Conservation (phyloP, 352 stramenopile species). For the Phytophthora ramorum region DNA sequence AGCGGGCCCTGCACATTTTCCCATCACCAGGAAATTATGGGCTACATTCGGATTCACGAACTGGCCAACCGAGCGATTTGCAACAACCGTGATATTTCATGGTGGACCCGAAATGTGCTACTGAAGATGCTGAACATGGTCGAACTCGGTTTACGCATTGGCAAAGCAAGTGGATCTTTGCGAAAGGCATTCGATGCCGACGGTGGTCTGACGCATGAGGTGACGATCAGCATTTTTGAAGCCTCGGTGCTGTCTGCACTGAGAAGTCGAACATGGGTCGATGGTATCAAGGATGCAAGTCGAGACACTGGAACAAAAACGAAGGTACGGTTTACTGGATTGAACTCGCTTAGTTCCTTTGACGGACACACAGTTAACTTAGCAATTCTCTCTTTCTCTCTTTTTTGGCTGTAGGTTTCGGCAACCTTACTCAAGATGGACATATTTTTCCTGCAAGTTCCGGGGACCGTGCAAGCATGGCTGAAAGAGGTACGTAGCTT, state of each 20-base stretch:
- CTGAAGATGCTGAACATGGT: slow-evolving; percentile 57
- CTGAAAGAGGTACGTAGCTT: slow-evolving; percentile 47
- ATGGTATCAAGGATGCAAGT: slow-evolving; percentile 48
- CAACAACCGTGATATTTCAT: slow-evolving; percentile 44
- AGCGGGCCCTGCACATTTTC: slow-evolving; percentile 16
- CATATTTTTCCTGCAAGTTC: slow-evolving; percentile 69
- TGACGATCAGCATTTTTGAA: slow-evolving; percentile 31
- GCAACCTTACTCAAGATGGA: slow-evolving; percentile 67
- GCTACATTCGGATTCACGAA: slow-evolving; percentile 44
- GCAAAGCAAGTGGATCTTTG: slow-evolving; percentile 40
- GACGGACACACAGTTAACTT: background rate
- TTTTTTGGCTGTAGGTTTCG: slow-evolving; percentile 43
- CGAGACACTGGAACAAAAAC: slow-evolving; percentile 51
- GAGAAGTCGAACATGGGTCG: slow-evolving; percentile 45
- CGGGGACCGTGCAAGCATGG: slow-evolving; percentile 41
- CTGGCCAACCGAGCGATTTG: slow-evolving; percentile 38
- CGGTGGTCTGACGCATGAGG: slow-evolving; percentile 2
- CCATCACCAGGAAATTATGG: slow-evolving; percentile 38
- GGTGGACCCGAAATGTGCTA: slow-evolving; percentile 44
- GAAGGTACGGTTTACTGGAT: slow-evolving; percentile 32
- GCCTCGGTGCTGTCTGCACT: slow-evolving; percentile 24
- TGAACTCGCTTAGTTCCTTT: slow-evolving; percentile 1
- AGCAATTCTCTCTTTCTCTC: background rate
- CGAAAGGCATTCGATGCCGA: slow-evolving; percentile 12
- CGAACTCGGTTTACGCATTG: slow-evolving; percentile 52